These are phyloP conservation scores for Camellia japonica DNA, from an alignment of 148 eudicot genomes.

Conservation along the genomic window DNA sequence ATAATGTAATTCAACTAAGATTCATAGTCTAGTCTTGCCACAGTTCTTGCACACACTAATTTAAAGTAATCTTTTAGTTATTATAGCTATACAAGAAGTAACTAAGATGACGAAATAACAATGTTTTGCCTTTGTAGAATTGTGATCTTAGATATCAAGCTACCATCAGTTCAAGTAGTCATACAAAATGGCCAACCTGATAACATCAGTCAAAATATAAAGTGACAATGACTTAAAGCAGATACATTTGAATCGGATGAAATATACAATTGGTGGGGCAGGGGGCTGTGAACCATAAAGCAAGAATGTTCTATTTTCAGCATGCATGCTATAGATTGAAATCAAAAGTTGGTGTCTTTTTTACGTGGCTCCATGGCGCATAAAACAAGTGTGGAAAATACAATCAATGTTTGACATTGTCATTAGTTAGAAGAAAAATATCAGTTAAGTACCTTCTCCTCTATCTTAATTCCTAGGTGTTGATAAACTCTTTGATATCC, in stretches of 20 bases:
- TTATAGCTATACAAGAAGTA: not conserved
- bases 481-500: slow-evolving; percentile 74
- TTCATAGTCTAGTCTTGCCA: not conserved
- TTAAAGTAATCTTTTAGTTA: not conserved
- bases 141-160: not conserved
- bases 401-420: not conserved
- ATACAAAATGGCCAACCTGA: not conserved
- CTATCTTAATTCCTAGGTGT: slow-evolving; percentile 67
- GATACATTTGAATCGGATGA: not conserved
- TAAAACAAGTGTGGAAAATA: not conserved
- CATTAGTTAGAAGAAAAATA: not conserved
- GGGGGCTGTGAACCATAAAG: not conserved
- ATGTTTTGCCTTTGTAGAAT: not conserved
- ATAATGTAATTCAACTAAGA: not conserved
- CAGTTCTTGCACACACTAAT: not conserved
- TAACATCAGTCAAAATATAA: not conserved
- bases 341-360: not conserved
- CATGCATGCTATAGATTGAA: not conserved
- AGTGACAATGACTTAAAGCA: not conserved
- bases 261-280: not conserved
- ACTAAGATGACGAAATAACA: not conserved
- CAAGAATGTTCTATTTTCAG: not conserved
- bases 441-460: slow-evolving; percentile 68
- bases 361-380: not conserved
- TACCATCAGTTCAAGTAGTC: not conserved